phyloP scores from a whole-genome alignment of 441 rosid genomes.

The Aleurites moluccanus region DNA sequence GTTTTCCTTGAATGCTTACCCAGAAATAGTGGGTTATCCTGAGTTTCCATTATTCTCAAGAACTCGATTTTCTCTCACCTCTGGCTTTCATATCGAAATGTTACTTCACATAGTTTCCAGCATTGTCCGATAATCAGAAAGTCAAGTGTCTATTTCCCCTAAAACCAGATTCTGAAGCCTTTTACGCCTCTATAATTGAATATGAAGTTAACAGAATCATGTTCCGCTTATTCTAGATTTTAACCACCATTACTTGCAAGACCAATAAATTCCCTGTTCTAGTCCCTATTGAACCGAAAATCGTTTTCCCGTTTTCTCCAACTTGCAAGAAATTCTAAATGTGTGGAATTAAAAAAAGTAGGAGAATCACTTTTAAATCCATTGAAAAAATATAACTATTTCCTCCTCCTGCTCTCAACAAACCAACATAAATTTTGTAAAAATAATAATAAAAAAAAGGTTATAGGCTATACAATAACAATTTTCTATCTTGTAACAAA shows the following conservation, averaged over 20 bases:
- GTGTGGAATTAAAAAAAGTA: background rate
- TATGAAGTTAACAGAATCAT: constrained; percentile 1
- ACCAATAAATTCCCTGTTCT: constrained; percentile 1
- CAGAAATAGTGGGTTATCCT: background rate
- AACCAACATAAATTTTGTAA: background rate
- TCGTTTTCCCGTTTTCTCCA: background rate
- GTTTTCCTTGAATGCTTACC: background rate
- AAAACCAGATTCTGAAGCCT: background rate
- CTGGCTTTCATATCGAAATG: background rate
- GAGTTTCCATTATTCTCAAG: background rate
- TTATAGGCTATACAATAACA: background rate
- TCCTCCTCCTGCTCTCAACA: background rate
- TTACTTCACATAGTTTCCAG: background rate
- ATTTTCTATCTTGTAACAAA: background rate
- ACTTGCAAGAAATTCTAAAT: background rate
- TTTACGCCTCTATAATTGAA: background rate
- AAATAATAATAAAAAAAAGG: background rate
- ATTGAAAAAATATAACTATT: background rate
- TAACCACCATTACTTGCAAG: constrained; percentile 13
- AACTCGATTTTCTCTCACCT: background rate
- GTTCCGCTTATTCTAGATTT: background rate
- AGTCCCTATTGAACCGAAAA: background rate
- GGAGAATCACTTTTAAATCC: background rate
- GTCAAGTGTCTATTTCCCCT: background rate
- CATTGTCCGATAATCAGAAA: background rate